A percentile compares a stretch with the other conserved stretches of the same genome.
Evolutionary conservation across 257 asterid genomes (phyloP).

Genomic region (Petunia secreta): DNA sequence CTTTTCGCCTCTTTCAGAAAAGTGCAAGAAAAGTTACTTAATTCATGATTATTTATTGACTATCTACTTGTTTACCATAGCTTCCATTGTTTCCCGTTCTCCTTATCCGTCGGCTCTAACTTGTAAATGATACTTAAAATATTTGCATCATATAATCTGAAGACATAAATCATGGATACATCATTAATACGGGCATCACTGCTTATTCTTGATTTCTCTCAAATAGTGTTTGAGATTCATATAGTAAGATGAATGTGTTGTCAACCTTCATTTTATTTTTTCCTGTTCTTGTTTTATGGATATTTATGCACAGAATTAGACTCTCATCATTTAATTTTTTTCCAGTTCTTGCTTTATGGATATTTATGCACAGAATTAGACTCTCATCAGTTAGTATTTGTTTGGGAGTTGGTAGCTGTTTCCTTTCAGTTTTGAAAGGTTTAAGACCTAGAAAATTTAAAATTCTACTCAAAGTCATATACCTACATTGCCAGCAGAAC

Average conservation of each 20-base stretch:
- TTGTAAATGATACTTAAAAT: neutral
- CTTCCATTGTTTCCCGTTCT: neutral
- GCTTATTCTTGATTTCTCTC: neutral
- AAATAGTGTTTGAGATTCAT: neutral
- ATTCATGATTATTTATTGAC: neutral
- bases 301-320: neutral
- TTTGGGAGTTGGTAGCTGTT: neutral
- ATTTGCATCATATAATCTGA: neutral
- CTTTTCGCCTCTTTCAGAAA: neutral
- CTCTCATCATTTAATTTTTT: neutral
- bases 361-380: neutral
- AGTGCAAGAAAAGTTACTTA: neutral
- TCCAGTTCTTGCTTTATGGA: neutral
- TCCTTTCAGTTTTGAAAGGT: neutral
- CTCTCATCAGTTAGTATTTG: neutral
- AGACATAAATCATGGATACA: neutral
- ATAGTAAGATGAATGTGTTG: neutral
- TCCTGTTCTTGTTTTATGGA: neutral
- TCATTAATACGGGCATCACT: constrained; percentile 3
- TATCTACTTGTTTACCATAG: neutral
- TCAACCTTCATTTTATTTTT: neutral
- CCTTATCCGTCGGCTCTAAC: neutral
- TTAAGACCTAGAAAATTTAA: neutral
- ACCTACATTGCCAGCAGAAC: neutral
- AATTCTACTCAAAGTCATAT: neutral